These are phyloP conservation scores for Proteromonas lacertae DNA, from an alignment of 352 stramenopile genomes.

Conservation along the genomic window DNA sequence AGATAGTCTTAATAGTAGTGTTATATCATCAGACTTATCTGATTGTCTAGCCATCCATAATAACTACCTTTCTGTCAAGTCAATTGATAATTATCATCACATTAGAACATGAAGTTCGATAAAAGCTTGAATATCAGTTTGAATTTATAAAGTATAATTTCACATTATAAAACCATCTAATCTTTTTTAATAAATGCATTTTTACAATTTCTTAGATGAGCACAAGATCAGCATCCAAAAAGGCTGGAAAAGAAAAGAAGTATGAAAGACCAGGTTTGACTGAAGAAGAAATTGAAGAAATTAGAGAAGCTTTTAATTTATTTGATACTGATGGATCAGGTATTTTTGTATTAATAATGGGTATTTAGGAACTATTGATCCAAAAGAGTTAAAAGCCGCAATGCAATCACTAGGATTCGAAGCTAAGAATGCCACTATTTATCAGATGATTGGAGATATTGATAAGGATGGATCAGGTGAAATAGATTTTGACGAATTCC, in stretches of 20 bases:
- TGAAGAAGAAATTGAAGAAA: constrained; percentile 72
- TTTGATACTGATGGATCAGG: too few relatives aligned
- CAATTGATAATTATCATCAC: too few relatives aligned
- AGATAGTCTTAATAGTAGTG: too few relatives aligned
- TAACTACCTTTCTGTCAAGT: too few relatives aligned
- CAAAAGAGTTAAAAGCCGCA: constrained; percentile 67
- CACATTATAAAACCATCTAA: too few relatives aligned
- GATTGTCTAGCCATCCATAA: too few relatives aligned
- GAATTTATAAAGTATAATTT: too few relatives aligned
- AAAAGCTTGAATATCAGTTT: too few relatives aligned
- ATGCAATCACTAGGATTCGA: constrained; percentile 81
- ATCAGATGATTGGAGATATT: constrained; percentile 79
- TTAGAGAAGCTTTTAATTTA: constrained; percentile 54
- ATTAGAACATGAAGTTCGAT: too few relatives aligned
- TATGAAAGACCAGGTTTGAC: constrained; percentile 24
- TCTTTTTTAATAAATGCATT: too few relatives aligned
- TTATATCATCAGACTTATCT: too few relatives aligned
- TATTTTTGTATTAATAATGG: constrained; percentile 87
- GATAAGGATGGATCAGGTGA: constrained; percentile 61
- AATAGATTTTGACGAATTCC: constrained; percentile 85
- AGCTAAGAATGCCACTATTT: constrained; percentile 83
- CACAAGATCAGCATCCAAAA: background rate
- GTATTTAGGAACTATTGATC: constrained; percentile 36
- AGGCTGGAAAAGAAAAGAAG: constrained; percentile 5
- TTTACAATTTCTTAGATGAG: too few relatives aligned